A percentile compares a stretch with the other conserved stretches of the same genome.
Conservation (phyloP, 2,329 filamentous ascomycete genomes). For the Xylariaceae sp. region DNA sequence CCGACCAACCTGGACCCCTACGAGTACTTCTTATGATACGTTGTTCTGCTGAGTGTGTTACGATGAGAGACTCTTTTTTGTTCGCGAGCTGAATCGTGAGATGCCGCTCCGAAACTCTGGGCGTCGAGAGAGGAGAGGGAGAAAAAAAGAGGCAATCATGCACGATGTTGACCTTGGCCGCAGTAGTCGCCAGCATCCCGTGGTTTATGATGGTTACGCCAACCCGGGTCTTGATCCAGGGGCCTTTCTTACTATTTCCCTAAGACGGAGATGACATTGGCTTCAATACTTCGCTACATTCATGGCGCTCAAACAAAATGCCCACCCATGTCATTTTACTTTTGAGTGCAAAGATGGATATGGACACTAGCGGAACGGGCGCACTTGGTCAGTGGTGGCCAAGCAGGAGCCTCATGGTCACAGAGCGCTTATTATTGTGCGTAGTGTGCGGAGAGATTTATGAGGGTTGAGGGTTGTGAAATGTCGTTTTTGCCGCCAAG, state of each 20-base stretch:
- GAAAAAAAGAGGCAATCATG: too few relatives aligned
- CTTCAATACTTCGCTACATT: not conserved
- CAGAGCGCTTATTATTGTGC: constrained; percentile 10
- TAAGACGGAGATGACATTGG: not conserved
- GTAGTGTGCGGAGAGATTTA: constrained; percentile 10
- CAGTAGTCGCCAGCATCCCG: too few relatives aligned
- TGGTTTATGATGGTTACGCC: too few relatives aligned
- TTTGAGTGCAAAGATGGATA: not conserved
- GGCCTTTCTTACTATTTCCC: not conserved
- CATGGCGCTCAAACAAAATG: not conserved
- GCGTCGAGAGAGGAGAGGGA: too few relatives aligned
- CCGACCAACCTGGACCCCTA: too few relatives aligned
- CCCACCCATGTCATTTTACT: constrained; percentile 7
- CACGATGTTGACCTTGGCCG: too few relatives aligned
- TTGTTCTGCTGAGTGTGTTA: too few relatives aligned
- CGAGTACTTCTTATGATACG: too few relatives aligned
- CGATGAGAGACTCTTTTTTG: too few relatives aligned
- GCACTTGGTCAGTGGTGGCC: not conserved
- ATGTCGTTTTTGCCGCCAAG: constrained; percentile 24
- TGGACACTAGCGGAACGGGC: not conserved
- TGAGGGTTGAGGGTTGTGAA: not conserved
- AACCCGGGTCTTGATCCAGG: too few relatives aligned
- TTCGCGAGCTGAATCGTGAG: too few relatives aligned
- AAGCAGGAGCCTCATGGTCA: constrained; percentile 12
- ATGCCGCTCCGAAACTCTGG: too few relatives aligned